These are phyloP conservation scores for Coemansia sp. DNA, from an alignment of 192 early-diverging fungal genomes.

Conservation along the genomic window DNA sequence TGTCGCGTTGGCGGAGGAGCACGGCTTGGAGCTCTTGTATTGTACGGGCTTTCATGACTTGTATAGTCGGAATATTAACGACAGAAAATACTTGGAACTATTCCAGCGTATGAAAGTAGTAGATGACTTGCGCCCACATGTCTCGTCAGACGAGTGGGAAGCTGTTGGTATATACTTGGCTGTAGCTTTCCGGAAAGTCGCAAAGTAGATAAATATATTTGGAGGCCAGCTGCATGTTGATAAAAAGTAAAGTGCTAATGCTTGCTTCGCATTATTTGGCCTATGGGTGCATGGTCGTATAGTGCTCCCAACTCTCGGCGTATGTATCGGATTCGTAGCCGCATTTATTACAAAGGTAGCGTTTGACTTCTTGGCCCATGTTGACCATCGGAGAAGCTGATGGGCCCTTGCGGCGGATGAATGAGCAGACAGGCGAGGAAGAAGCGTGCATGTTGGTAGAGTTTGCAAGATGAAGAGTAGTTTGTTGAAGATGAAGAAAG, in stretches of 20 bases:
- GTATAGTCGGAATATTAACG: slow-evolving; percentile 64
- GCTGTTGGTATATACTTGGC: slow-evolving; percentile 66
- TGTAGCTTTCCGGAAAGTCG: slow-evolving; percentile 27
- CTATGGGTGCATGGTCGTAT: slow-evolving; percentile 2
- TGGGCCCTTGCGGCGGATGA: not conserved
- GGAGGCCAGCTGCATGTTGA: not conserved
- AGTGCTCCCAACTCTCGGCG: slow-evolving; percentile 52
- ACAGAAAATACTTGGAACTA: slow-evolving; percentile 61
- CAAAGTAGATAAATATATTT: not conserved
- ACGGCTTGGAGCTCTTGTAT: slow-evolving; percentile 77
- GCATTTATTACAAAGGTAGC: slow-evolving; percentile 18
- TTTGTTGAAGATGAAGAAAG: slow-evolving; percentile 5
- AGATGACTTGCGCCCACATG: slow-evolving; percentile 61
- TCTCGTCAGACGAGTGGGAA: slow-evolving; percentile 92
- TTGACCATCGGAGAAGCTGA: not conserved
- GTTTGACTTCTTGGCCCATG: slow-evolving; percentile 5
- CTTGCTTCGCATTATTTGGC: no score
- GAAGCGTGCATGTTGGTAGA: not conserved
- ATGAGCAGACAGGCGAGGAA: not conserved
- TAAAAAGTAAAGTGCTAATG: not conserved
- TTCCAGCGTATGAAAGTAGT: slow-evolving; percentile 86
- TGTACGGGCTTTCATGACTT: slow-evolving; percentile 83
- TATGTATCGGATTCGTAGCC: slow-evolving; percentile 14
- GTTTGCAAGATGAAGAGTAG: slow-evolving; percentile 11
- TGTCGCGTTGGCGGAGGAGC: slow-evolving; percentile 76